These are phyloP conservation scores for Fusarium avenaceum DNA, from an alignment of 2,329 filamentous ascomycete species.

Conservation along the genomic window DNA sequence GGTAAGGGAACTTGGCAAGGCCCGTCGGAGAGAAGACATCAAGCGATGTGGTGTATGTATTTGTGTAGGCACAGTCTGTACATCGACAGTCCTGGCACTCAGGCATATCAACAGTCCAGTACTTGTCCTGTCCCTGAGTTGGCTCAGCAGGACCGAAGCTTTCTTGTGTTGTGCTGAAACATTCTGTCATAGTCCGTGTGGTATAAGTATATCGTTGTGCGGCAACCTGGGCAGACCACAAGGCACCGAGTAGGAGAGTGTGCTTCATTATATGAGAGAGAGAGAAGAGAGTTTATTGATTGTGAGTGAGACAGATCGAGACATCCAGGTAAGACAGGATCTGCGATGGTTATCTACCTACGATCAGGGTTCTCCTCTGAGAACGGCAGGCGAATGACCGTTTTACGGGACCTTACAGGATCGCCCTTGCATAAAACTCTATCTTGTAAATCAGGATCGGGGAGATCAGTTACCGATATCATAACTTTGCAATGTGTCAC, in stretches of 20 bases:
- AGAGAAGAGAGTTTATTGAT: constrained; percentile 4
- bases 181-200: constrained; percentile 45
- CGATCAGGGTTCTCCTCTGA: constrained; percentile 11
- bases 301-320: constrained; percentile 5
- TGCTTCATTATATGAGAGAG: constrained; percentile 37
- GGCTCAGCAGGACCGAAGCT: constrained; percentile 44
- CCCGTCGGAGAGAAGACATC: constrained; percentile 43
- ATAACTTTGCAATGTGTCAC: constrained; percentile 1
- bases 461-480: neutral
- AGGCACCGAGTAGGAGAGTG: constrained; percentile 16
- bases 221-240: constrained; percentile 26
- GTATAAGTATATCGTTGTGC: constrained; percentile 47
- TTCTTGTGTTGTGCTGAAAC: constrained; percentile 44
- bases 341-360: constrained; percentile 39
- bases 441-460: constrained; percentile 24
- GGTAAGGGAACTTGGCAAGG: constrained; percentile 36
- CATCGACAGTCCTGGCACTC: constrained; percentile 45
- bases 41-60: constrained; percentile 45
- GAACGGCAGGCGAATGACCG: constrained; percentile 26
- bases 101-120: constrained; percentile 46
- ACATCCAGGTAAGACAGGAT: constrained; percentile 39
- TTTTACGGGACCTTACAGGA: constrained; percentile 32
- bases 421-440: constrained; percentile 38
- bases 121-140: constrained; percentile 41
- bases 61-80: constrained; percentile 42